Evolutionary conservation across 2,329 filamentous ascomycete genomes (phyloP).

Genomic region (Huntiella bhutanensis): DNA sequence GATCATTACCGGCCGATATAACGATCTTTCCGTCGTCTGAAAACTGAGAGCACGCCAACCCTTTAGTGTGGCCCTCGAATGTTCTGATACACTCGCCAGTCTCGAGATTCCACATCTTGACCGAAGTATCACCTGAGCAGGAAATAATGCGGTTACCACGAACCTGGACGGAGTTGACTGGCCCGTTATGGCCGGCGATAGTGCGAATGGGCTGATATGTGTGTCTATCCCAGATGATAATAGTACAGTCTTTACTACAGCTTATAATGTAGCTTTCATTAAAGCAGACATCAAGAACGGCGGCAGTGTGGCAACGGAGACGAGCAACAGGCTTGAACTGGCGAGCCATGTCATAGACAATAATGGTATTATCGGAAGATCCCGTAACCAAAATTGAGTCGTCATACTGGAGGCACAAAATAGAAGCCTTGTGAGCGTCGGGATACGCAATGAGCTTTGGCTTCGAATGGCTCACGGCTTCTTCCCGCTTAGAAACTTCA

Average conservation of each 20-base stretch:
- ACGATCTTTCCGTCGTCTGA: constrained; percentile 88
- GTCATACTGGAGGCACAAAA: constrained; percentile 89
- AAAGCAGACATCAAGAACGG: constrained; percentile 85
- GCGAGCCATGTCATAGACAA: constrained; percentile 69
- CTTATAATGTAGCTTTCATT: constrained; percentile 86
- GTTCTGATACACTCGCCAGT: constrained; percentile 78
- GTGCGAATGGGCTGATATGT: constrained; percentile 60
- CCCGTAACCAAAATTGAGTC: constrained; percentile 84
- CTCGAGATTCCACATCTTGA: constrained; percentile 89
- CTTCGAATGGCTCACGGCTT: neutral
- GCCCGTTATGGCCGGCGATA: constrained; percentile 69
- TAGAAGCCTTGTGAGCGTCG: constrained; percentile 66
- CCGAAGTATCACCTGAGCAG: constrained; percentile 80
- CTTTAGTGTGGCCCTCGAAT: constrained; percentile 77
- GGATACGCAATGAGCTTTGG: constrained; percentile 29
- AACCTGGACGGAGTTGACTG: constrained; percentile 91
- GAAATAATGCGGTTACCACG: constrained; percentile 84
- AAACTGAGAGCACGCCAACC: constrained; percentile 89
- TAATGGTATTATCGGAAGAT: constrained; percentile 79
- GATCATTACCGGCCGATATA: constrained; percentile 85
- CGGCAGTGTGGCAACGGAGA: constrained; percentile 61
- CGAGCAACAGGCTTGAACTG: constrained; percentile 65
- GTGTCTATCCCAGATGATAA: constrained; percentile 82
- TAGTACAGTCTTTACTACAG: constrained; percentile 86
- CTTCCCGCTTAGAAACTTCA: neutral